Evolutionary conservation across 2,329 filamentous ascomycete genomes (phyloP).

Genomic region (Helotiales sp.): DNA sequence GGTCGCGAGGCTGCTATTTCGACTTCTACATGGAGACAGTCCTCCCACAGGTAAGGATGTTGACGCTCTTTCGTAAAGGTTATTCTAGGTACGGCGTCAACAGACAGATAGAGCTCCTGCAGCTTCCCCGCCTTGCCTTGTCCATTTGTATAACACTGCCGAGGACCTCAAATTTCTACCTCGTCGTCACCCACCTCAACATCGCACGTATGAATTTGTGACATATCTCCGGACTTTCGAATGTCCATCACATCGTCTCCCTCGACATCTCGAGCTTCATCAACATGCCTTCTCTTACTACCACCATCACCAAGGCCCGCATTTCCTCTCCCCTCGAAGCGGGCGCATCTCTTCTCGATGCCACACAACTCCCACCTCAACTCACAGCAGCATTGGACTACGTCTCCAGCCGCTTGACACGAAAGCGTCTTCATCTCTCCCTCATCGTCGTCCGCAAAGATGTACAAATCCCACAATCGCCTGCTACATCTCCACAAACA

Average conservation of each 20-base stretch:
- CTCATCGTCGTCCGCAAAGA: slow-evolving; percentile 62
- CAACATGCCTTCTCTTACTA: not conserved
- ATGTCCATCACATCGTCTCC: not conserved
- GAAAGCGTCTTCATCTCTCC: slow-evolving; percentile 60
- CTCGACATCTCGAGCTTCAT: not conserved
- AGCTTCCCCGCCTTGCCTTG: not conserved
- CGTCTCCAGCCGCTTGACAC: slow-evolving; percentile 58
- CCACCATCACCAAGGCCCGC: slow-evolving; percentile 51
- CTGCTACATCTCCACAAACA: slow-evolving; percentile 18
- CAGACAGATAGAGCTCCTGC: not conserved
- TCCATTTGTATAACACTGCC: slow-evolving; percentile 4
- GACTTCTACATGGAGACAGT: slow-evolving; percentile 10
- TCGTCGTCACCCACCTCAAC: slow-evolving; percentile 7
- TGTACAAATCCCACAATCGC: slow-evolving; percentile 55
- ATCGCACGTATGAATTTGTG: slow-evolving; percentile 8
- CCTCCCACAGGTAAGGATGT: slow-evolving; percentile 9
- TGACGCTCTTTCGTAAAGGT: slow-evolving; percentile 14
- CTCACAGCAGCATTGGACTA: slow-evolving; percentile 63
- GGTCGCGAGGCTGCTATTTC: slow-evolving; percentile 12
- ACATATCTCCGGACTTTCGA: not conserved
- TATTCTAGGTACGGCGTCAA: slow-evolving; percentile 23
- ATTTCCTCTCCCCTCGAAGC: slow-evolving; percentile 70
- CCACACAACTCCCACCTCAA: slow-evolving; percentile 60
- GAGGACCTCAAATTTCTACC: slow-evolving; percentile 9
- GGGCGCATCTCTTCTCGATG: slow-evolving; percentile 62